These are phyloP conservation scores for Monosporascus sp. DNA, from an alignment of 2,329 filamentous ascomycete species.

Conservation along the genomic window DNA sequence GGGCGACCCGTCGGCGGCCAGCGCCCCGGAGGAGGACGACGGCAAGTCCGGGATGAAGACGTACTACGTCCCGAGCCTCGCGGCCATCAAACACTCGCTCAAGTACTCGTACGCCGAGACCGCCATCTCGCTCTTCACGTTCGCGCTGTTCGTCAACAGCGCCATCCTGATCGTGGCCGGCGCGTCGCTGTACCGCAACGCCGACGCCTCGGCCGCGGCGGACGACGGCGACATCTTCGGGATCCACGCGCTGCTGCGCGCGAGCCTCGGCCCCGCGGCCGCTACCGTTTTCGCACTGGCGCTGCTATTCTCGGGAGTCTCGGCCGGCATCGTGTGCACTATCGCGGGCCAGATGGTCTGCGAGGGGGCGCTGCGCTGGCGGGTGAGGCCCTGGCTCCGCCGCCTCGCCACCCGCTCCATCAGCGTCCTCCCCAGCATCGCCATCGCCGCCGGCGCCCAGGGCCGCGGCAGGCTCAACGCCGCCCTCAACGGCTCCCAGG, in stretches of 20 bases:
- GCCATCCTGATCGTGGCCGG: constrained; percentile 79
- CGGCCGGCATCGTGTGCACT: constrained; percentile 82
- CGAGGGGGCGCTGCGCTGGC: constrained; percentile 76
- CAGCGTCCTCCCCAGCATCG: constrained; percentile 75
- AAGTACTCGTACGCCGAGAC: constrained; percentile 70
- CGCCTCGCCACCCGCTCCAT: constrained; percentile 73
- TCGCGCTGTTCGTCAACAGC: constrained; percentile 80
- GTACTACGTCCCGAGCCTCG: constrained; percentile 65
- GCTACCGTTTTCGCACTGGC: constrained; percentile 82
- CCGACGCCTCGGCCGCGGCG: constrained; percentile 57
- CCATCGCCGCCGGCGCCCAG: constrained; percentile 70
- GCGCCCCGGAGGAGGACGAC: constrained; percentile 20
- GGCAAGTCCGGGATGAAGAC: constrained; percentile 36
- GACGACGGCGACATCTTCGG: constrained; percentile 59
- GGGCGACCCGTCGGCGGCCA: constrained; percentile 18
- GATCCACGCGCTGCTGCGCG: constrained; percentile 68
- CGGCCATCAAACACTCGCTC: constrained; percentile 68
- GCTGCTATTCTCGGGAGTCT: constrained; percentile 72
- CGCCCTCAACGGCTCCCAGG: constrained; percentile 72
- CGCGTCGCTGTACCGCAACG: constrained; percentile 62
- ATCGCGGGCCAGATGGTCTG: constrained; percentile 87
- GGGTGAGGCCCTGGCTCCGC: constrained; percentile 69
- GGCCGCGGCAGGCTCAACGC: constrained; percentile 64
- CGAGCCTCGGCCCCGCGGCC: constrained; percentile 65
- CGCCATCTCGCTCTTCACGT: constrained; percentile 69